phyloP scores from a whole-genome alignment of 768 basidiomycete species.

The Daedaleopsis nitida region DNA sequence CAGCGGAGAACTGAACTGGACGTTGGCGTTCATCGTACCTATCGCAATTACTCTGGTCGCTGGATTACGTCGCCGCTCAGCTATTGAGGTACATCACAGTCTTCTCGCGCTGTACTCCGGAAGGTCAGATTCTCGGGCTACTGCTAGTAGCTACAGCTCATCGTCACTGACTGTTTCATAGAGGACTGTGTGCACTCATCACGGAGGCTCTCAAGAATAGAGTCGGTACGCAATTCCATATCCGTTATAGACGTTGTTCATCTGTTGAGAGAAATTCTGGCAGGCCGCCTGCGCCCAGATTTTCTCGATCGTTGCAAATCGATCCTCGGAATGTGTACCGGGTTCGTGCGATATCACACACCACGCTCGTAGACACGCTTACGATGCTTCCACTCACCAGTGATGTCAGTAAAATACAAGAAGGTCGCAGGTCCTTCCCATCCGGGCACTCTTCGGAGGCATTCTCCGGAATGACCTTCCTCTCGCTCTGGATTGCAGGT shows the following conservation, averaged over 20 bases:
- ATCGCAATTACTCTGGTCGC: conserved; percentile 38
- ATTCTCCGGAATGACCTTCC: conserved; percentile 65
- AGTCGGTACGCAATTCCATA: conserved; percentile 44
- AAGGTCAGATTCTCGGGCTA: conserved; percentile 26
- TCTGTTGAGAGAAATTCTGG: neutral
- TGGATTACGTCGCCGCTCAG: conserved; percentile 45
- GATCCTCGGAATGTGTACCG: conserved; percentile 52
- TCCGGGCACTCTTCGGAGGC: conserved; percentile 71
- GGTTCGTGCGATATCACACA: conserved; percentile 37
- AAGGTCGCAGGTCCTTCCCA: conserved; percentile 65
- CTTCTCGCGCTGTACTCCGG: conserved; percentile 49
- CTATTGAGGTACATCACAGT: conserved; percentile 60
- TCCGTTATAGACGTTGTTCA: neutral
- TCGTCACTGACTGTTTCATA: conserved; percentile 15
- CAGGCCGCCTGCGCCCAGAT: conserved; percentile 61
- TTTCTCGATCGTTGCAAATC: conserved; percentile 68
- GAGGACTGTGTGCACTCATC: conserved; percentile 48
- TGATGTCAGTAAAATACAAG: conserved; percentile 39
- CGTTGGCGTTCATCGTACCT: conserved; percentile 51
- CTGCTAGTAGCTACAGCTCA: neutral
- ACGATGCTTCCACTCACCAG: conserved; percentile 18
- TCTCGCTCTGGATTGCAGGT: conserved; percentile 64
- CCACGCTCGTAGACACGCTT: neutral
- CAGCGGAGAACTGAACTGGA: conserved; percentile 46
- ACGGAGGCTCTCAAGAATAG: conserved; percentile 58